These are phyloP conservation scores for Boletus subparvulus DNA, from an alignment of 768 basidiomycete species.

Conservation along the genomic window DNA sequence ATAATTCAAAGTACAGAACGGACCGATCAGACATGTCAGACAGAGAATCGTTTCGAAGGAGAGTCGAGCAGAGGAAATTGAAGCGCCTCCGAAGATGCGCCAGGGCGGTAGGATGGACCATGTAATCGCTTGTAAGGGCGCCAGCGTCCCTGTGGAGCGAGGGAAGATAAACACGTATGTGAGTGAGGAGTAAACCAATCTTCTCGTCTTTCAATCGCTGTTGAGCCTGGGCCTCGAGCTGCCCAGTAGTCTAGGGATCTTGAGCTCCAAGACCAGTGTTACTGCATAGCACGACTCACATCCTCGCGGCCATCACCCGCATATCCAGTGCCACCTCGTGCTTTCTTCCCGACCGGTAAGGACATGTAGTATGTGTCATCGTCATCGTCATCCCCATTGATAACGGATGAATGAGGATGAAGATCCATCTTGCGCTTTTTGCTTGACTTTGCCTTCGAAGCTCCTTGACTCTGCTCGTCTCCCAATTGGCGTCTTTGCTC, in stretches of 20 bases:
- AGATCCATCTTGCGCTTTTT: slow-evolving; percentile 44
- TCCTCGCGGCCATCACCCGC: slow-evolving; percentile 83
- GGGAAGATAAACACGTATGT: slow-evolving; percentile 83
- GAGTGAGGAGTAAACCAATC: slow-evolving; percentile 63
- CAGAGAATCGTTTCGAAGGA: slow-evolving; percentile 89
- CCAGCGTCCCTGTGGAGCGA: slow-evolving; percentile 74
- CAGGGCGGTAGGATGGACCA: slow-evolving; percentile 88
- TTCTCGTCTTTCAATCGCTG: slow-evolving; percentile 74
- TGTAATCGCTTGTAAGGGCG: slow-evolving; percentile 81
- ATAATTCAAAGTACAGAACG: slow-evolving; percentile 82
- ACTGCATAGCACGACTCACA: slow-evolving; percentile 46
- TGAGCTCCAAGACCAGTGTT: slow-evolving; percentile 5
- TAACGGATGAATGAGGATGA: slow-evolving; percentile 17
- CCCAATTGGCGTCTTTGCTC: slow-evolving; percentile 46
- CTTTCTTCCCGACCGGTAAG: slow-evolving; percentile 55
- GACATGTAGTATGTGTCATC: slow-evolving; percentile 49
- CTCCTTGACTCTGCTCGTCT: slow-evolving; percentile 26
- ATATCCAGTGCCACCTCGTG: slow-evolving; percentile 83
- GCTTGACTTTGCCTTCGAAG: slow-evolving; percentile 31
- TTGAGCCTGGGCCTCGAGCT: slow-evolving; percentile 70
- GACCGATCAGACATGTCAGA: slow-evolving; percentile 91
- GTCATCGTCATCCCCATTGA: slow-evolving; percentile 50
- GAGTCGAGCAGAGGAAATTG: slow-evolving; percentile 81
- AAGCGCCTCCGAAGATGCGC: slow-evolving; percentile 91
- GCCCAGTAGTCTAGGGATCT: slow-evolving; percentile 66